These are phyloP conservation scores for Leishmania gerbilli DNA, from an alignment of 208 protist species.

Conservation along the genomic window DNA sequence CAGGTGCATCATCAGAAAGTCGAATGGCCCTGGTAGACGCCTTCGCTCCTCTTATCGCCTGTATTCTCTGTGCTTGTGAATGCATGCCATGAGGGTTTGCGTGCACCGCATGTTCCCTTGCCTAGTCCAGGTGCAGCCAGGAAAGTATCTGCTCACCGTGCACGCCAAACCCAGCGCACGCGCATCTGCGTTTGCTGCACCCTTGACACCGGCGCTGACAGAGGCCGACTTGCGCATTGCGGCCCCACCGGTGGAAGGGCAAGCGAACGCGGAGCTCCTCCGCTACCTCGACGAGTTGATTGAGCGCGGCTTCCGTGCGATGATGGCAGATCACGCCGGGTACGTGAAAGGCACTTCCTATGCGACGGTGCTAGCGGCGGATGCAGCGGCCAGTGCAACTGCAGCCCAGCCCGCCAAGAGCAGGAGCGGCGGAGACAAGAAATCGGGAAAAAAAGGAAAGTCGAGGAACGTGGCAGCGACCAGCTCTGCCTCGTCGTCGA, in stretches of 20 bases:
- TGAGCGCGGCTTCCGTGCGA: constrained; percentile 34
- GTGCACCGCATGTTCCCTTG: constrained; percentile 52
- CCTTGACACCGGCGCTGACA: constrained; percentile 23
- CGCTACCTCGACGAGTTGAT: constrained; percentile 62
- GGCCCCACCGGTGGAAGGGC: constrained; percentile 75
- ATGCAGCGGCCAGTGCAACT: neutral
- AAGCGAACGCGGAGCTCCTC: constrained; percentile 79
- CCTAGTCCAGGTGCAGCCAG: constrained; percentile 43
- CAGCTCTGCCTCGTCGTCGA: neutral
- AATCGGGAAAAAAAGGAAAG: constrained; percentile 30
- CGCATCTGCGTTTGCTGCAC: constrained; percentile 38
- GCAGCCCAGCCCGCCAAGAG: neutral
- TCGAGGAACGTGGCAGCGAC: constrained; percentile 2
- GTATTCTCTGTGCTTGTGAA: neutral
- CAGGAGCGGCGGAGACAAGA: constrained; percentile 1
- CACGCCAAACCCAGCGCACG: constrained; percentile 81
- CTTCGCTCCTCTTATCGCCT: neutral
- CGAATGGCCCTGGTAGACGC: too few relatives aligned
- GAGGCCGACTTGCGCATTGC: constrained; percentile 66
- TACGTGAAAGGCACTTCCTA: constrained; percentile 36
- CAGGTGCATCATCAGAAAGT: neutral
- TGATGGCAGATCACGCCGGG: constrained; percentile 11
- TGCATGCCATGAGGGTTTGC: neutral
- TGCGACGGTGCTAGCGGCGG: constrained; percentile 14
- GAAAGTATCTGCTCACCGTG: constrained; percentile 52